Evolutionary conservation across 2,329 filamentous ascomycete species (phyloP).

Genomic region (Colletotrichum costaricense): DNA sequence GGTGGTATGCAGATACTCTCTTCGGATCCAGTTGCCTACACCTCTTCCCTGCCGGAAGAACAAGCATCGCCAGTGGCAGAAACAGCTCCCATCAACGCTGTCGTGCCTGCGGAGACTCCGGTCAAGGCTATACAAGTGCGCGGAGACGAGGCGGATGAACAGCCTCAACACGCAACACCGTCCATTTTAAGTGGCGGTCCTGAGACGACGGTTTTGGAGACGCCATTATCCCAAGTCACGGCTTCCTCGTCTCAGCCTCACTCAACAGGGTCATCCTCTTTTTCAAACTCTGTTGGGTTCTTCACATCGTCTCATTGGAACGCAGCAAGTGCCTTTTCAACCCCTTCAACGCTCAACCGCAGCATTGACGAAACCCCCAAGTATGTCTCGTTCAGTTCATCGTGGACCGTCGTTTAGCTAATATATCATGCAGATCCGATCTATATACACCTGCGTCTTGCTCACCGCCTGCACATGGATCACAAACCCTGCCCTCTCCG

Average conservation of each 20-base stretch:
- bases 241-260: slow-evolving; percentile 9
- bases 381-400: slow-evolving; percentile 46
- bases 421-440: slow-evolving; percentile 49
- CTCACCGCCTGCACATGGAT: slow-evolving; percentile 51
- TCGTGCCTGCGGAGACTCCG: slow-evolving; percentile 15
- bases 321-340: slow-evolving; percentile 61
- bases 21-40: slow-evolving; percentile 53
- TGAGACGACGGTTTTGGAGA: slow-evolving; percentile 5
- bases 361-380: slow-evolving; percentile 56
- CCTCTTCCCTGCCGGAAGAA: slow-evolving; percentile 40
- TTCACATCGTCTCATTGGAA: slow-evolving; percentile 68
- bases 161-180: slow-evolving; percentile 13
- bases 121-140: neutral
- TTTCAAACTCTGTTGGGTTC: slow-evolving; percentile 60
- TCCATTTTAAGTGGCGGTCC: neutral
- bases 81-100: neutral
- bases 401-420: slow-evolving; percentile 12
- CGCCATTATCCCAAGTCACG: slow-evolving; percentile 23
- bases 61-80: slow-evolving; percentile 10
- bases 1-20: slow-evolving; percentile 64
- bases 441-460: slow-evolving; percentile 56
- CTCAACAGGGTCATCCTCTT: slow-evolving; percentile 49
- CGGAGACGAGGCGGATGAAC: neutral
- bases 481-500: slow-evolving; percentile 47
- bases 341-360: slow-evolving; percentile 54